Evolutionary conservation across 2,329 filamentous ascomycete genomes (phyloP), one percentile per base, ranked within the genome.

Genomic region (Monosporascus sp.): DNA sequence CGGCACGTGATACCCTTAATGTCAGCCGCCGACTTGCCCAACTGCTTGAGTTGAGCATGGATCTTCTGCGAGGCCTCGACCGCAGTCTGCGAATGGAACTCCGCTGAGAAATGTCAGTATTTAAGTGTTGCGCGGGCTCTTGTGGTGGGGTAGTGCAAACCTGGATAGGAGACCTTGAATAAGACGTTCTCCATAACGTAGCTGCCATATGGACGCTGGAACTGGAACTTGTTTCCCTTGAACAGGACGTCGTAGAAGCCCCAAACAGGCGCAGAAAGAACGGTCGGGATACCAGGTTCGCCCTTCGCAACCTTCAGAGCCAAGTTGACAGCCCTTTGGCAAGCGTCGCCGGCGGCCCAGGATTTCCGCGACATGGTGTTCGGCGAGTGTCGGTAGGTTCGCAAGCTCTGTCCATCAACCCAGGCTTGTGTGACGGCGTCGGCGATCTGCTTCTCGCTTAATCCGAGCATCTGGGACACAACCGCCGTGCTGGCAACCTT

Each of bases 141-240:
- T 22, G 8, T 31, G 41, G 44, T 49, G 35, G 18, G 18, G 22
- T 11, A 35, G 11, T 38, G 71, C 81, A 71, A 78, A 91, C 89
- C 89, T 68, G 93, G 93, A 73, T 97, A 97, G 46, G 94, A 99
- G 56, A 99, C 94, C 84, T 99, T 99, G 87, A 99, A 99, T 60
- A 99, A 86, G 56, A 99, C 91, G 69, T 97, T 99, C 85, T 99
- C 94, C 94, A 99, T 99, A 62, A 99, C 94, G 74, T 99, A 99
- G 80, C 89, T 96, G 70, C 92, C 93, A 70, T 99, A 99, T 55
- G 87, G 85, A 58, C 94, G 86, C 80, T 97, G 93, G 82, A 97
- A 99, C 73, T 91, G 79, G 72, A 99, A 99, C 74, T 89, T 89
- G 67, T 95, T 91, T 75, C 91, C 91, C 78, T 92, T 90, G 82